Base-by-base conservation (phyloP, 768 basidiomycete genomes). In the Tylopilus rubrobrunneus region DNA sequence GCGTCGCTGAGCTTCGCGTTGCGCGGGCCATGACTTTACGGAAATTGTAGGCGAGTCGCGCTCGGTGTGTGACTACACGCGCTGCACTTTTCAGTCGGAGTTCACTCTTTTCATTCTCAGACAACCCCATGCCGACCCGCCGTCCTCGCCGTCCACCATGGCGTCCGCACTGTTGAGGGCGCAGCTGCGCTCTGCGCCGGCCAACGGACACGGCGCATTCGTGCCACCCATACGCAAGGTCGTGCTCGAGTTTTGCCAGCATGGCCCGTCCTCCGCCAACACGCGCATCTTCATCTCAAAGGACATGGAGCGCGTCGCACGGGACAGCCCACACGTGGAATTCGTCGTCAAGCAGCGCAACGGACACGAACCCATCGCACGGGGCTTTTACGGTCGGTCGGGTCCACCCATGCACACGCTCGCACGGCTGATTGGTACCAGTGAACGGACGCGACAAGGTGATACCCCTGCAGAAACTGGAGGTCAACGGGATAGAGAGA, bases 401-500 rank as follows among this genome's bases (percentile, higher is more conserved):
- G 61, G 53, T 11, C 23, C 51, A 23, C 45, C 34, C 14, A 46
- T 31, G 12, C 12, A 45, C 33, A n/a, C 23, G 23, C 40, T 7
- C 33, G 19, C 44, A 21, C 55, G 7, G 55, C 57, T 65, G 55
- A 63, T 59, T 57, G 17, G 29, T 29, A 49, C n/a, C 34, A 96
- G 93, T 83, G 62, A 95, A 93, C 71, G 80, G 84, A 69, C 80
- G 89, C 51, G 89, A 92, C 72, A 96, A 96, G 74, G 92, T 92
- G 67, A 79, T 96, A 45, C 80, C 87, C 47, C 76, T 95, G 43
- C 86, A 89, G 56, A 79, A 78, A 34, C 81, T 92, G 56, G 82
- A 91, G 63, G 84, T 86, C 54, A 84, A 78, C 45, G 84, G 80
- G 23, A 84, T 96, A 63, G 77, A 83, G 59, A 76, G 82, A 67